phyloP scores from a whole-genome alignment of 768 basidiomycete species.

The Lactifluus echinatus region DNA sequence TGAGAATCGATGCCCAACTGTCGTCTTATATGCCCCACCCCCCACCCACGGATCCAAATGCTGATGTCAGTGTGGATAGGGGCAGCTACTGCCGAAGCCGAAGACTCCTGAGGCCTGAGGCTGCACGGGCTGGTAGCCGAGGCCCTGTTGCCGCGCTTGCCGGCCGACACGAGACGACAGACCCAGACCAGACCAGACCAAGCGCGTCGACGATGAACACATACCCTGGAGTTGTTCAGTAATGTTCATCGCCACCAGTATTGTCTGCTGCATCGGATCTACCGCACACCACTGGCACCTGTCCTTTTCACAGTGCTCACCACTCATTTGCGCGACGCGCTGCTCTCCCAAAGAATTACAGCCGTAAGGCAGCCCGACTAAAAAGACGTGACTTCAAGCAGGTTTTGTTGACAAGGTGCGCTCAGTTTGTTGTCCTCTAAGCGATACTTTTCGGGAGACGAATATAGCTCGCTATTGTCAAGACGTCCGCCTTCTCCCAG shows the following conservation, averaged over 20 bases:
- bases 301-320: conserved; percentile 52
- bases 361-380: conserved; percentile 69
- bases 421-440: background rate
- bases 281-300: conserved; percentile 23
- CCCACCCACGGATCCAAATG: no score
- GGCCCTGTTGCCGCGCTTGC: no score
- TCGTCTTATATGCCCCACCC: conserved; percentile 1
- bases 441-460: background rate
- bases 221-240: conserved; percentile 92
- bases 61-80: conserved; percentile 1
- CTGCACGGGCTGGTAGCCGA: background rate
- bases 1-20: no score
- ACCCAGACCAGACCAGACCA: no score
- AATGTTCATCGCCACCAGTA: conserved; percentile 76
- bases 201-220: conserved; percentile 91
- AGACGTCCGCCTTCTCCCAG: conserved; percentile 80
- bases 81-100: no score
- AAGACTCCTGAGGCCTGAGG: no score
- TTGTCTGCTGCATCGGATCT: conserved; percentile 21
- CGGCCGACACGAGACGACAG: no score
- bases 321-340: conserved; percentile 56
- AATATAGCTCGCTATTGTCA: conserved; percentile 24
- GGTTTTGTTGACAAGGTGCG: conserved; percentile 71
- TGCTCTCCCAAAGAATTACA: conserved; percentile 53
- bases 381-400: conserved; percentile 70